phyloP scores from a whole-genome alignment of 805 yeast species.

The Scheffersomyces coipomensis region DNA sequence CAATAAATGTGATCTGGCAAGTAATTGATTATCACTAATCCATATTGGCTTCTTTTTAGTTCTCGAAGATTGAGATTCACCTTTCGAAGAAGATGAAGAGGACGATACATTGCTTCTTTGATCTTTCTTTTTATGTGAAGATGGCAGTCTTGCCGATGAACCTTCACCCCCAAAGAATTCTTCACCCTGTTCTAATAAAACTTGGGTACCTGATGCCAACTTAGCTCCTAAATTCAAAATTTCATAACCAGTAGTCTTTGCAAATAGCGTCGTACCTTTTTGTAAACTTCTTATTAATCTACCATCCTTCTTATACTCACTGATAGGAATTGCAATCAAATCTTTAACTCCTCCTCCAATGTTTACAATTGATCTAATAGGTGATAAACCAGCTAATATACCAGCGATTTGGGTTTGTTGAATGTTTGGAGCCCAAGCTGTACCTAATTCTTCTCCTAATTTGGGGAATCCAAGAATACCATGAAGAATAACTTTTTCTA shows the following conservation, averaged over 20 bases:
- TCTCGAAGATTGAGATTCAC: not conserved
- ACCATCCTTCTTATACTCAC: slow-evolving; percentile 74
- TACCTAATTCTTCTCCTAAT: slow-evolving; percentile 54
- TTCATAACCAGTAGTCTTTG: slow-evolving; percentile 78
- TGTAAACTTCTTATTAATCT: slow-evolving; percentile 66
- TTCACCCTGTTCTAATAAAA: slow-evolving; percentile 75
- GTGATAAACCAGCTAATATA: slow-evolving; percentile 79
- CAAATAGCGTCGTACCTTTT: slow-evolving; percentile 71
- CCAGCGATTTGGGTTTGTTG: slow-evolving; percentile 77
- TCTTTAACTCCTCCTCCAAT: slow-evolving; percentile 78
- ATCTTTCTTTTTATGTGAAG: slow-evolving; percentile 6
- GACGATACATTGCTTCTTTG: not conserved
- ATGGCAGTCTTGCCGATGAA: slow-evolving; percentile 41
- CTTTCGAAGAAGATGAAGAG: slow-evolving; percentile 5
- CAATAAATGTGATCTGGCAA: slow-evolving; percentile 26
- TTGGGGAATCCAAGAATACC: slow-evolving; percentile 77
- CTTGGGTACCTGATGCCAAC: slow-evolving; percentile 85
- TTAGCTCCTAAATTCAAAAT: slow-evolving; percentile 79
- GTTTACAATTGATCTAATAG: slow-evolving; percentile 72
- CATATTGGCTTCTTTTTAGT: not conserved
- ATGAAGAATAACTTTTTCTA: slow-evolving; percentile 61
- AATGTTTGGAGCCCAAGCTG: slow-evolving; percentile 88
- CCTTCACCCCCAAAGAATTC: slow-evolving; percentile 77
- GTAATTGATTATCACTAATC: slow-evolving; percentile 7
- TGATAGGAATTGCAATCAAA: slow-evolving; percentile 67